A percentile compares a stretch with the other conserved stretches of the same genome.
These are phyloP conservation scores for Leishmania turanica DNA, from an alignment of 208 protist genomes.

Conservation along the genomic window DNA sequence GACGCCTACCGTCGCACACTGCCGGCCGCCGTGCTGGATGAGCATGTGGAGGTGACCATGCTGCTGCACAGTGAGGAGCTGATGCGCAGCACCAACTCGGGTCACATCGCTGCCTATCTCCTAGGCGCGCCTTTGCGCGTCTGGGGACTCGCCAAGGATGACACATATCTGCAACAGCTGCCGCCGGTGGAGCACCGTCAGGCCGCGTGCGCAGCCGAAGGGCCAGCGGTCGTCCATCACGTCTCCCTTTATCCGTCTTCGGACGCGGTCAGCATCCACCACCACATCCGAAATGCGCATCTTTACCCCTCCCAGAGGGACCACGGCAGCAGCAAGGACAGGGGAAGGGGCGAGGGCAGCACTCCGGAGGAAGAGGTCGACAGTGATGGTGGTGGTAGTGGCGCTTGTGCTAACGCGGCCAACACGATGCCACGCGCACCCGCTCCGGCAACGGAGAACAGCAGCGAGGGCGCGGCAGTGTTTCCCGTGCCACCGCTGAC, in stretches of 20 bases:
- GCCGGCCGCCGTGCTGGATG: slow-evolving; percentile 21
- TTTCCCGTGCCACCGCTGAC: neutral
- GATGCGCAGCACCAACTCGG: slow-evolving; percentile 85
- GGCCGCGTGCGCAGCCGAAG: neutral
- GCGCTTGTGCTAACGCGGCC: neutral
- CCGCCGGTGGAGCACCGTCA: neutral
- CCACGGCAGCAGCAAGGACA: neutral
- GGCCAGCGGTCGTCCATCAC: slow-evolving; percentile 9
- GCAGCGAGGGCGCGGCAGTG: neutral
- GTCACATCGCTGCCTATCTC: slow-evolving; percentile 80
- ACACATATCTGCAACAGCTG: slow-evolving; percentile 40
- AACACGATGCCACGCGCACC: neutral
- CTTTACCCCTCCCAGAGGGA: neutral
- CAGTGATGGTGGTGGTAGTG: neutral
- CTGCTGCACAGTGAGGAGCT: slow-evolving; percentile 81
- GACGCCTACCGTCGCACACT: slow-evolving; percentile 44
- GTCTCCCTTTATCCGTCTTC: slow-evolving; percentile 56
- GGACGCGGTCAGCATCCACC: slow-evolving; percentile 16
- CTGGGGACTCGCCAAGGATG: slow-evolving; percentile 74
- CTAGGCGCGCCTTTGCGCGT: slow-evolving; percentile 68
- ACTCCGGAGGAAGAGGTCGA: neutral
- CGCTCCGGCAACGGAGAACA: neutral
- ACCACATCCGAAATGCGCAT: slow-evolving; percentile 14
- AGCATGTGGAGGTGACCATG: slow-evolving; percentile 57
- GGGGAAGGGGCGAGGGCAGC: neutral